Conservation (phyloP, 2,329 filamentous ascomycete species). For the Nakataea oryzae region DNA sequence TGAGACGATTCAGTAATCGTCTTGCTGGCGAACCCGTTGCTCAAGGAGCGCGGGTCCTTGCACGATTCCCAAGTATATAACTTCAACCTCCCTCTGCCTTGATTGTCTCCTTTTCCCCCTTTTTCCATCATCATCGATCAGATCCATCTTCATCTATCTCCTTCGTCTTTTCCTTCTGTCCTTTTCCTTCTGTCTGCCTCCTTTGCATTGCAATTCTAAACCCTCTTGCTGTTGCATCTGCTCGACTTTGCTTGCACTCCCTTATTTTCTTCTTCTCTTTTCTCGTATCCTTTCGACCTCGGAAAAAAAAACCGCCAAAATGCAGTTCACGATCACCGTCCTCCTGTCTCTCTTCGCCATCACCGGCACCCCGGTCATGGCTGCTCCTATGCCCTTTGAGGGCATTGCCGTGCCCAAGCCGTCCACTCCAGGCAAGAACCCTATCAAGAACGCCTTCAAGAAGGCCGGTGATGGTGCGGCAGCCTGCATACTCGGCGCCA, state of each 20-base stretch:
- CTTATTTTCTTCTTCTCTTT: not conserved
- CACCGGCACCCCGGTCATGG: not conserved
- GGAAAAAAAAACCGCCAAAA: slow-evolving; percentile 3
- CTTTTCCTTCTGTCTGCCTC: too few relatives aligned
- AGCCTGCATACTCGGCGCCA: not conserved
- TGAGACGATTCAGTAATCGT: too few relatives aligned
- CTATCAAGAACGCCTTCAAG: not conserved
- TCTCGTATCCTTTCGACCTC: not conserved
- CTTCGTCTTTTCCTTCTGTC: too few relatives aligned
- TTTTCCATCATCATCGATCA: too few relatives aligned
- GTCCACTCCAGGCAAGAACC: not conserved
- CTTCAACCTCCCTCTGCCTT: too few relatives aligned
- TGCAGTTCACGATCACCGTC: not conserved
- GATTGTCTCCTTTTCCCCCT: too few relatives aligned
- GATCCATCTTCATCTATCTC: too few relatives aligned
- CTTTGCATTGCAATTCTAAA: too few relatives aligned
- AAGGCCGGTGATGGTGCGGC: not conserved
- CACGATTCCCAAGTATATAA: too few relatives aligned
- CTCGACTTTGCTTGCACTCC: not conserved
- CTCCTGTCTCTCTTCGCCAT: not conserved
- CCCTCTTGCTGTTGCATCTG: not conserved
- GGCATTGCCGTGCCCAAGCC: not conserved
- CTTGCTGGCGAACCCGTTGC: too few relatives aligned
- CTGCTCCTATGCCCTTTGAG: not conserved
- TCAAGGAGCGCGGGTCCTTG: too few relatives aligned